A percentile compares a stretch with the other conserved stretches of the same genome.
Evolutionary conservation across 441 rosid species (phyloP).

Genomic region (Cnidoscolus chayamansa): DNA sequence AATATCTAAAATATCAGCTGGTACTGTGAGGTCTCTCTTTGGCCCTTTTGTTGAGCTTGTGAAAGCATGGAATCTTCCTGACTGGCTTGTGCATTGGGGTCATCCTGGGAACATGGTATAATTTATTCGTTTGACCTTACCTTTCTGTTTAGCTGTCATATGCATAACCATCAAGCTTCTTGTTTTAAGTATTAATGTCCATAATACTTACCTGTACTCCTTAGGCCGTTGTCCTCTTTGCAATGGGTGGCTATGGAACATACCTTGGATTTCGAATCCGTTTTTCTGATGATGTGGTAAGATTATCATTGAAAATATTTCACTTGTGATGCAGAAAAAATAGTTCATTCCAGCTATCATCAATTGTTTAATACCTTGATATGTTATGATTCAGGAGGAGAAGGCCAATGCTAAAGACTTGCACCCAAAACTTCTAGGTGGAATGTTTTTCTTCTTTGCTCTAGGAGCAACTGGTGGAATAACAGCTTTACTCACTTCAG

Average conservation of each 20-base stretch:
- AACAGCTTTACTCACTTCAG: conserved; percentile 77
- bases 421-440: conserved; percentile 88
- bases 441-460: conserved; percentile 89
- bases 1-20: conserved; percentile 45
- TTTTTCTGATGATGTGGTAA: conserved; percentile 69
- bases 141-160: neutral
- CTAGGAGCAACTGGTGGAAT: conserved; percentile 96
- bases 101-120: conserved; percentile 90
- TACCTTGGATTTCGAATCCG: conserved; percentile 81
- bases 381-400: conserved; percentile 51
- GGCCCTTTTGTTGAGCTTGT: conserved; percentile 81
- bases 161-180: conserved; percentile 13
- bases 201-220: neutral
- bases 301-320: conserved; percentile 7
- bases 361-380: neutral
- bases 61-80: conserved; percentile 70
- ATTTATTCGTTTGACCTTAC: conserved; percentile 5
- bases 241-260: conserved; percentile 96
- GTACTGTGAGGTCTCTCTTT: conserved; percentile 52
- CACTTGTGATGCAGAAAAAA: neutral
- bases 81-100: conserved; percentile 94
- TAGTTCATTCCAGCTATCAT: neutral
- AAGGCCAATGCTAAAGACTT: conserved; percentile 84
- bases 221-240: conserved; percentile 92
- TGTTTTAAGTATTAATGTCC: neutral